Base-by-base conservation (phyloP, 208 protist species). In the Phytomonas francai region DNA sequence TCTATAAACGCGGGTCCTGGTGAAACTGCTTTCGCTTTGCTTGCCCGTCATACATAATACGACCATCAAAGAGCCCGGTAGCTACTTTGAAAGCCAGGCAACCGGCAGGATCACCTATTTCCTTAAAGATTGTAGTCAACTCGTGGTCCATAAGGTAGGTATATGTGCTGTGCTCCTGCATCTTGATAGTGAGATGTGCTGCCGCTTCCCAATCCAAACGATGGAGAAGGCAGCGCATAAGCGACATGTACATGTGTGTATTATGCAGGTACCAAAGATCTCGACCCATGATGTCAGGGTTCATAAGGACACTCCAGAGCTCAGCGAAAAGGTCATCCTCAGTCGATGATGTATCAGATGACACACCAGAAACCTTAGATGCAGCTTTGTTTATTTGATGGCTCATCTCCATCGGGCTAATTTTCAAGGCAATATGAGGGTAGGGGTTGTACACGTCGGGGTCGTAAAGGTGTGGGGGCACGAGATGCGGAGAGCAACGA, bases 111-210 rank as follows among this genome's bases (percentile, higher is more conserved):
- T 95, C 90, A 27, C 90, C 90, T 56, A 93, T 90, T 62, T 93
- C 87, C 25, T 65, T 70, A 71, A 95, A 95, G 67, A 95, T 92
- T 3, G 68, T 69, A 16, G 80, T 88, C 22, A 95, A 65, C 57
- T 92, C 85, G 62, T 91, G 84, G 63, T 95, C 90, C 84, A 95
- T 91, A 65, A 85, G 76, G 74, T 90, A 87, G 16, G 84, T 95
- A 73, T 91, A 93, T 14, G 67, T 83, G n/a, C 73, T 73, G 68
- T 89, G 74, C 68, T 87, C 81, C 67, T 84, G 75, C 73, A 87
- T 89, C 54, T 78, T 79, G 25, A 82, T 74, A 8, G 87, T 95
- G 22, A 95, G 70, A 62, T 92, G 81, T 58, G 77, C 87, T 29
- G 90, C 90, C 0, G 85, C 85, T 70, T 93, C 90, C 87, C 90